These are phyloP conservation scores for Dillenia suffruticosa DNA, from an alignment of 164 flowering plant species.

Conservation along the genomic window DNA sequence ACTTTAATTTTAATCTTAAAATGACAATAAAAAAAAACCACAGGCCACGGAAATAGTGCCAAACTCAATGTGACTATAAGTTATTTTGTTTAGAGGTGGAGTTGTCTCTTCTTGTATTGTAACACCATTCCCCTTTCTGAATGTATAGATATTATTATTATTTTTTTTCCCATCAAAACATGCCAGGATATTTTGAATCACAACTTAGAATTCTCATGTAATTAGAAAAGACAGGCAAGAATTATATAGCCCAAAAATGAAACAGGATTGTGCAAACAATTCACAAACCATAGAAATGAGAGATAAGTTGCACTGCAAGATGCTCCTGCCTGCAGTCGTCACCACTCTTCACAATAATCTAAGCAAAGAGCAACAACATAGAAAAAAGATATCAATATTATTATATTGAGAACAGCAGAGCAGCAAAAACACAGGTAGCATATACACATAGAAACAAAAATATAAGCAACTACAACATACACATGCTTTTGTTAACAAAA, in stretches of 20 bases:
- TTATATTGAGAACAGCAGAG: neutral
- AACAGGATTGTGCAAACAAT: neutral
- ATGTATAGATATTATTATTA: too few species aligned
- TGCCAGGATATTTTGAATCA: neutral
- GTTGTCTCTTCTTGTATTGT: too few species aligned
- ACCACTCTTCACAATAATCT: conserved; percentile 98
- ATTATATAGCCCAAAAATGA: neutral
- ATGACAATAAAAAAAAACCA: neutral
- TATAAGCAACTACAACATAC: neutral
- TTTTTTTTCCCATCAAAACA: too few species aligned
- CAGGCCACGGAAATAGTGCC: neutral
- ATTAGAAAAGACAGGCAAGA: neutral
- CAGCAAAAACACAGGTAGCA: neutral
- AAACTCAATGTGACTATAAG: neutral
- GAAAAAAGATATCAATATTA: neutral
- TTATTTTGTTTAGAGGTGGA: too few species aligned
- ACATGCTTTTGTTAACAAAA: too few species aligned
- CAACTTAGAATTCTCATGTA: neutral
- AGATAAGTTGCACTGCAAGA: conserved; percentile 97
- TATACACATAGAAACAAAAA: neutral
- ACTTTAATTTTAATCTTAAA: conserved; percentile 6
- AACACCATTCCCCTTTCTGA: too few species aligned
- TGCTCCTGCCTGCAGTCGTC: conserved; percentile 99
- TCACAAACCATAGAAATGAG: conserved; percentile 86
- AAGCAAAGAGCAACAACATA: conserved; percentile 10